Base-by-base conservation (phyloP, 306 rosid genomes). In the Fragaria nilgerrensis region DNA sequence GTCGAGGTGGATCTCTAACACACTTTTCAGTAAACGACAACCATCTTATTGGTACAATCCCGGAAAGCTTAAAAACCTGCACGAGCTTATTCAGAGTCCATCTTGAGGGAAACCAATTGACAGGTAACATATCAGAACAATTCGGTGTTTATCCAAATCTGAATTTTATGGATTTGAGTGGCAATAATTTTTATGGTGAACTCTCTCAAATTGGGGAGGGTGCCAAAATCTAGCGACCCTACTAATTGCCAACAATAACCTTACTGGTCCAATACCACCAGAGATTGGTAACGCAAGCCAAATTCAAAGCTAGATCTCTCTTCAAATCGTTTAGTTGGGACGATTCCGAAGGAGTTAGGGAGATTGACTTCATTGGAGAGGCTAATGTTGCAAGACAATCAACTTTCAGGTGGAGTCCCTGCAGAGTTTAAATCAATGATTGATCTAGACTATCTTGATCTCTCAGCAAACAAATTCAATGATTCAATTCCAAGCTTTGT, bases 101-200 rank as follows among this genome's bases (percentile, higher is more conserved):
- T 9, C 83, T 86, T 11, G 65, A 83, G 22, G 68, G 68, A 4
- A 86, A 86, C 82, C 73, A 68, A 14, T 78, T 86, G 20, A 16
- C 2, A 17, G 89, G 80, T 3, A 68, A 86, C 22, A 12, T 86
- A 53, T 80, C 87, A 0, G 82, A 81, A 81, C 80, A 66, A 11
- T 86, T 83, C 9, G 83, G 89, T 6, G 50, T 83, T 62, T 83
- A 83, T 69, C 89, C 87, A 7, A 68, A 62, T 17, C 72, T 86
- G 20, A 52, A 73, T 55, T 84, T 78, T 61, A 29, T 84, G 25
- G 84, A 86, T 74, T 20, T 87, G 32, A 77, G 81, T 41, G 36
- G 7, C 58, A 77, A 55, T 20, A 3, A 32, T 0, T 12, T 77
- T 1, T 7, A 41, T 0, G 82, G 82, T 36, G 77, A 71, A 62